Base-by-base conservation (phyloP, 495 filamentous ascomycete species). In the Haplographium delicatum region DNA sequence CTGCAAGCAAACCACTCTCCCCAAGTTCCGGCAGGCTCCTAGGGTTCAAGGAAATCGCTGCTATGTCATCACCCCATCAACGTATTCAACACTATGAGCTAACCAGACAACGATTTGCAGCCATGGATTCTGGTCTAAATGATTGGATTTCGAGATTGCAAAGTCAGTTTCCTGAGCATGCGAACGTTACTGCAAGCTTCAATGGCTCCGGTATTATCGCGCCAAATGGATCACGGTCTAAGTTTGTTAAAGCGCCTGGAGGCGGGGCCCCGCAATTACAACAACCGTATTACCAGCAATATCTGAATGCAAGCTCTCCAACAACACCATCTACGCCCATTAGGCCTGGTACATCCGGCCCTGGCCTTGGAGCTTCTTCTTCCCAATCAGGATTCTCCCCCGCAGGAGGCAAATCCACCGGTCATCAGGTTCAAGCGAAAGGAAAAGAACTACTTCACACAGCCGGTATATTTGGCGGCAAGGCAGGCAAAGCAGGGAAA, bases 361-460 rank as follows among this genome's bases (percentile, higher is more conserved):
- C 46, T 23, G 49, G 47, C 46, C 53, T 37, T 44, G 59, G 69
- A 46, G 42, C 19, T 5, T 45, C 61, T 58, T 50, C 37, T 15
- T 30, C 44, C 13, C 52, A 56, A 43, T 57, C 61, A 42, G 61
- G 61, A 7, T 62, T 59, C 41, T 62, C 62, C 20, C 43, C 59
- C 30, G 51, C 53, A 33, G 51, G 58, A 27, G 31, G 35, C 7
- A 70, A 66, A 51, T 20, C 64, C 11, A 62, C 64, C 15, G 61
- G 47, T 27, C 65, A 69, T 30, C 78, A 82, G 60, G 70, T 88
- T 44, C 83, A 86, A 40, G 73, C 79, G 16, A 87, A 86, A 68
- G 83, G 90, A 57, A 96, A 95, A 63, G 89, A 93, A 46, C 66
- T 95, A 3, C 70, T 96, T 50, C 86, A 91, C 56, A 81, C 81